Percentiles rank a stretch among this genome's conserved stretches.
phyloP scores from a whole-genome alignment of 768 basidiomycete genomes.

The Termitomyces sp. region DNA sequence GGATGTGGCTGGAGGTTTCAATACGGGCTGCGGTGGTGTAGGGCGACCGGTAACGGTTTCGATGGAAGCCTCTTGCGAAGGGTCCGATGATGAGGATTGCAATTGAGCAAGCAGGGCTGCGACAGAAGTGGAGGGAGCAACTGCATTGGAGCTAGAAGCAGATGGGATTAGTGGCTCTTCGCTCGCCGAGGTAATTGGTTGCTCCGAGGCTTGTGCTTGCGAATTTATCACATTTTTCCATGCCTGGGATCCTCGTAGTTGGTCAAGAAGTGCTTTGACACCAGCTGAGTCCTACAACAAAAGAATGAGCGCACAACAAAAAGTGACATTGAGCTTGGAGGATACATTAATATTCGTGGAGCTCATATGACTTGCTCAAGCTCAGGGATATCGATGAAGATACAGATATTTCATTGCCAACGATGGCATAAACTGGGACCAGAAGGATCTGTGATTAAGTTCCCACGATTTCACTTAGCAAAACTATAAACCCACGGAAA shows the following conservation, averaged over 20 bases:
- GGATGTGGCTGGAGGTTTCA: background rate
- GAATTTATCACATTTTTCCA: slow-evolving; percentile 46
- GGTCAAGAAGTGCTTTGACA: slow-evolving; percentile 67
- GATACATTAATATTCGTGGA: slow-evolving; percentile 57
- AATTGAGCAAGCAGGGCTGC: slow-evolving; percentile 62
- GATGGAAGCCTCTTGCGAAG: background rate
- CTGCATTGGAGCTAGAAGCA: background rate
- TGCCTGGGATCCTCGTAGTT: slow-evolving; percentile 58
- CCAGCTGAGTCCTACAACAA: slow-evolving; percentile 61
- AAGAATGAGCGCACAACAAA: slow-evolving; percentile 6
- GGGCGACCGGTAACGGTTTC: background rate
- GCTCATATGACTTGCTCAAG: slow-evolving; percentile 25
- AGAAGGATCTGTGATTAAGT: background rate
- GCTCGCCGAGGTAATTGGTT: slow-evolving; percentile 4
- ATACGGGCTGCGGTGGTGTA: slow-evolving; percentile 3
- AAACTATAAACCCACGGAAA: background rate
- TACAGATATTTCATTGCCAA: background rate
- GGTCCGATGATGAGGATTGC: slow-evolving; percentile 23
- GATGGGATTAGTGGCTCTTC: slow-evolving; percentile 1
- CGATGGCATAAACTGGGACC: background rate
- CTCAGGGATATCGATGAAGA: background rate
- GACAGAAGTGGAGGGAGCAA: slow-evolving; percentile 32
- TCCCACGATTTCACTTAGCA: background rate
- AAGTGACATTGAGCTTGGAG: background rate
- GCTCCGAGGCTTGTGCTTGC: background rate